Evolutionary conservation across 2,329 filamentous ascomycete genomes (phyloP), one percentile per base, ranked within the genome.

Genomic region (Sordariomycetes sp.): DNA sequence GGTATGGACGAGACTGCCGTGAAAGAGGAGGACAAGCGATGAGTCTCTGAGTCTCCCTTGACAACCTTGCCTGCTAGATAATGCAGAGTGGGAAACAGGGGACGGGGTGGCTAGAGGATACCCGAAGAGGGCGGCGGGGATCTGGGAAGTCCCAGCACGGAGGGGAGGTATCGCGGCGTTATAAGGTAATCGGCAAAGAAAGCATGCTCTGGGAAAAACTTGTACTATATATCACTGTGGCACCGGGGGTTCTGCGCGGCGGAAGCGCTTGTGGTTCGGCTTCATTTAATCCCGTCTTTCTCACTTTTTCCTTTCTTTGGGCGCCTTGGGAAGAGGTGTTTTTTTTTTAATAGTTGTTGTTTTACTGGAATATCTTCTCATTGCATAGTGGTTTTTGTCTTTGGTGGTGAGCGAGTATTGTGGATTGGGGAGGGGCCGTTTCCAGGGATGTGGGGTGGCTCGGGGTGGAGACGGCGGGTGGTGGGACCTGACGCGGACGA

Each of bases 21-120:
- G 20, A 57, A 57, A 28, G 51, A 57, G 24, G 56, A 57, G 51
- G 56, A 56, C 28, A 56, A 56, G 32, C 55, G 50, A 52, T 56
- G 45, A 50, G 45, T 20, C 20, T 3, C 12, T 22, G 45, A 20
- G 20, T 8, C 20, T 6, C 22, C 13, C 20, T 6, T 50, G 17
- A 12, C 3, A 17, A 17, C 12, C 12, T 10, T 39, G 12, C 36
- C 36, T 39, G 12, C 3, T 3, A 39, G 36, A 6, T 13, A 17
- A 13, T 13, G 17, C 12, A 17, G 36, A 17, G 36, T 39, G 36
- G 36, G 17, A 32, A 32, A 4, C 28, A 8, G 28, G 28, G 8
- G n/a, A 45, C 8, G 15, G 3, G 17, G 15, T 15, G 39, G n/a
- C 15, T 17, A n/a, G 39, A 45, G 39, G 39, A 45, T n/a, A 45